Evolutionary conservation across 805 yeast species (phyloP).

Genomic region (Metschnikowia koreensis): DNA sequence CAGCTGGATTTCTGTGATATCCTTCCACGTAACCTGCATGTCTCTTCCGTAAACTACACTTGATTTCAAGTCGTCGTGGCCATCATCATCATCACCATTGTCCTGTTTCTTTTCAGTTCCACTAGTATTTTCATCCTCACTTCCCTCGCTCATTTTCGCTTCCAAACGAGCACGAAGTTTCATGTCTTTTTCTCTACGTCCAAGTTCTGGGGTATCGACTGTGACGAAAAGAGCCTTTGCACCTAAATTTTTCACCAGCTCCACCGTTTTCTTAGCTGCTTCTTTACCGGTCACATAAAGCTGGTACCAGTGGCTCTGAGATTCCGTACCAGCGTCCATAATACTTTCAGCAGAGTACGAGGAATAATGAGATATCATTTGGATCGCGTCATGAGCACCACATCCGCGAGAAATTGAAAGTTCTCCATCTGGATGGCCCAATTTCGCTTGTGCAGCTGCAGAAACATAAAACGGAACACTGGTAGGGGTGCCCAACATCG

Average conservation of each 20-base stretch:
- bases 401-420: slow-evolving; percentile 82
- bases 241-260: slow-evolving; percentile 55
- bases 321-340: slow-evolving; percentile 60
- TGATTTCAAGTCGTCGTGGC: slow-evolving; percentile 7
- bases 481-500: slow-evolving; percentile 69
- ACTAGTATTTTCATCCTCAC: not conserved
- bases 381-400: slow-evolving; percentile 63
- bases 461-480: slow-evolving; percentile 82
- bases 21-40: slow-evolving; percentile 35
- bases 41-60: slow-evolving; percentile 21
- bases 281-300: slow-evolving; percentile 67
- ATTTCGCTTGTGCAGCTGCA: slow-evolving; percentile 89
- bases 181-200: slow-evolving; percentile 52
- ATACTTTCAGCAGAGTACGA: slow-evolving; percentile 87
- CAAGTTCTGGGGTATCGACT: slow-evolving; percentile 90
- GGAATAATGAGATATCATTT: slow-evolving; percentile 92
- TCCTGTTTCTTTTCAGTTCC: not conserved
- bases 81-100: slow-evolving; percentile 8
- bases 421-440: slow-evolving; percentile 95
- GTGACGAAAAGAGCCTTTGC: slow-evolving; percentile 82
- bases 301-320: slow-evolving; percentile 86
- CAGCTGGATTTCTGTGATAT: slow-evolving; percentile 33
- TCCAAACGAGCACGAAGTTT: slow-evolving; percentile 28
- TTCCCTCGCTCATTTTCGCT: slow-evolving; percentile 2
- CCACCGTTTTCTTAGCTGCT: slow-evolving; percentile 60